Evolutionary conservation across 2,329 filamentous ascomycete genomes (phyloP), one percentile per base, ranked within the genome.

Genomic region (Ophiostoma novo-ulmi): DNA sequence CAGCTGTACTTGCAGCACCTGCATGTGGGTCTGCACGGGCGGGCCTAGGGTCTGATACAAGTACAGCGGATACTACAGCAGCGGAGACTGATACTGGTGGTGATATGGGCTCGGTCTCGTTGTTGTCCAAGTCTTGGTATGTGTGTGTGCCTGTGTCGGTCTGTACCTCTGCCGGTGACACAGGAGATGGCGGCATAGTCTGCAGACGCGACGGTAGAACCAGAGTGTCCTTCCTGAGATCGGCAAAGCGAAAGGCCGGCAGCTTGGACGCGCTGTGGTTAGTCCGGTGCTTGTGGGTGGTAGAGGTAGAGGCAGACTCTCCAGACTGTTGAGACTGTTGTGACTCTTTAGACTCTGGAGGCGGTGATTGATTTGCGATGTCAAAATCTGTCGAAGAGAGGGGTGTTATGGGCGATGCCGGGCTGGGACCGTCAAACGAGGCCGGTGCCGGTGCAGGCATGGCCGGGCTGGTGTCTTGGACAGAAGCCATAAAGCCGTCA

Each of bases 241-340:
- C 84, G 74, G 80, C 82, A 75, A 85, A 85, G 71, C 85, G 85
- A 77, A 84, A 85, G 31, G 84, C 81, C 38, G 85, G 85, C 74
- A 86, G 78, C 75, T 86, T 87, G 73, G 85, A 87, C 55, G 84
- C 82, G 75, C 81, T 86, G 77, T 86, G 82, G 76, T 77, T 84
- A 74, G 84, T 83, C 70, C 85, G 83, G 77, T 86, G 85, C 64
- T 35, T 26, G 35, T 64, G 61, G 26, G 35, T 13, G 17, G 31
- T 64, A 35, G 17, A 14, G 35, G 61, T 38, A 10, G 61, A 26
- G 11, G 13, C 22, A 14, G 55, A 4, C 7, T 14, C n/a, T 5
- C n/a, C 20, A 48, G 26, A 7, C 26, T 35, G 26, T 14, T 31
- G 13, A 10, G 20, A 17, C n/a, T 22, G 7, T n/a, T 58, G 52